Conservation (phyloP, 768 basidiomycete species). For the Tricholoma bakamatsutake region DNA sequence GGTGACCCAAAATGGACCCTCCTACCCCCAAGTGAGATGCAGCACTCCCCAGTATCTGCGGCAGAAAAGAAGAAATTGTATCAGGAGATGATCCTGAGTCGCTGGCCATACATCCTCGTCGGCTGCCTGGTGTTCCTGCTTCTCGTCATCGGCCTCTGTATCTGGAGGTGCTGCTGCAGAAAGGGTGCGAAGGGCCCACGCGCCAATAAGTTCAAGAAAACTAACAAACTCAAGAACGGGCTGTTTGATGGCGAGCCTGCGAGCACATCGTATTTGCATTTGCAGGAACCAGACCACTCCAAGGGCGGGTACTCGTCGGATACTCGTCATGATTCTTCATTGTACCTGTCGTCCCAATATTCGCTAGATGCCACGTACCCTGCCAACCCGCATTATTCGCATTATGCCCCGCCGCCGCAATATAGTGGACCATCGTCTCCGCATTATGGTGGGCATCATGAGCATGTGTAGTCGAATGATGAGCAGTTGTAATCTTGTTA, state of each 20-base stretch:
- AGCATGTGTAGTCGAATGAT: neutral
- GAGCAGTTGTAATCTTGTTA: neutral
- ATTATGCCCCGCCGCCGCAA: slow-evolving; percentile 1
- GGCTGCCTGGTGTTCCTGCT: slow-evolving; percentile 51
- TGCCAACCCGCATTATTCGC: slow-evolving; percentile 1
- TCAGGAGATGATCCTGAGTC: slow-evolving; percentile 58
- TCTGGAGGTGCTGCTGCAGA: slow-evolving; percentile 60
- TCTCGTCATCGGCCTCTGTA: slow-evolving; percentile 38
- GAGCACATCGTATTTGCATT: slow-evolving; percentile 26
- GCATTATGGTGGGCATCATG: neutral
- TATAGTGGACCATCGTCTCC: neutral
- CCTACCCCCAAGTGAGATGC: slow-evolving; percentile 51
- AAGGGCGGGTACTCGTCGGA: slow-evolving; percentile 7
- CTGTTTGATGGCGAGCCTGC: slow-evolving; percentile 19
- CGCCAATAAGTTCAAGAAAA: slow-evolving; percentile 12
- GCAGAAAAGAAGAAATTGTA: slow-evolving; percentile 63
- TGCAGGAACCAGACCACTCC: slow-evolving; percentile 19
- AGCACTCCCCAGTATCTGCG: slow-evolving; percentile 57
- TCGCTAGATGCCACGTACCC: slow-evolving; percentile 8
- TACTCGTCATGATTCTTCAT: neutral
- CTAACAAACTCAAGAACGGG: slow-evolving; percentile 9
- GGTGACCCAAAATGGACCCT: slow-evolving; percentile 50
- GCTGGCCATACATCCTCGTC: slow-evolving; percentile 66
- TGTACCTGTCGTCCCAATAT: slow-evolving; percentile 9
- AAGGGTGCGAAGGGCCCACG: slow-evolving; percentile 16